Percentiles rank a stretch among this genome's conserved stretches.
Conservation (phyloP, 164 flowering plant species). For the Tinospora cordifolia region DNA sequence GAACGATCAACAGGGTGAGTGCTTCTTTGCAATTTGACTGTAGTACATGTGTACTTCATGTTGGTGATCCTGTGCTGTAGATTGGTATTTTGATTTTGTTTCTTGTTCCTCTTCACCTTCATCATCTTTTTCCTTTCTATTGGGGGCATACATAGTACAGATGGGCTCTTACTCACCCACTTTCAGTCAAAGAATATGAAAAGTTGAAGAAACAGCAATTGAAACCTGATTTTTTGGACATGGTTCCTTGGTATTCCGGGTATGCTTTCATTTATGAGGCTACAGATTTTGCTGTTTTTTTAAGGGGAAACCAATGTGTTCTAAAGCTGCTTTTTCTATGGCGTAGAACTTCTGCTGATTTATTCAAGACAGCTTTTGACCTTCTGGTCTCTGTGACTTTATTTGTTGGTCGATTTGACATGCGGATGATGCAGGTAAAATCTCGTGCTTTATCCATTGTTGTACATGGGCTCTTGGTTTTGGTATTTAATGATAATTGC, state of each 20-base stretch:
- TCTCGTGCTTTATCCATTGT: slow-evolving; percentile 2
- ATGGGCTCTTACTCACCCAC: slow-evolving; percentile 96
- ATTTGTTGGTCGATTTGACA: slow-evolving; percentile 97
- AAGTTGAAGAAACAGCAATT: slow-evolving; percentile 69
- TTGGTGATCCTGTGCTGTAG: neutral
- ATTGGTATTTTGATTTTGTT: neutral
- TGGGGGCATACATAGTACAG: slow-evolving; percentile 36
- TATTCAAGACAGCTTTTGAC: slow-evolving; percentile 96
- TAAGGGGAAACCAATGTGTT: neutral
- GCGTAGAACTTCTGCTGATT: slow-evolving; percentile 96
- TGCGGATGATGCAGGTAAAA: slow-evolving; percentile 99
- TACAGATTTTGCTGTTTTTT: slow-evolving; percentile 1
- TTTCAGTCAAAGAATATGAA: slow-evolving; percentile 62
- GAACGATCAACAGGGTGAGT: slow-evolving; percentile 89
- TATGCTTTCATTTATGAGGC: slow-evolving; percentile 22
- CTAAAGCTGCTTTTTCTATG: slow-evolving; percentile 16
- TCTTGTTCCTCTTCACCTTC: slow-evolving; percentile 1
- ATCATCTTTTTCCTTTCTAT: slow-evolving; percentile 2
- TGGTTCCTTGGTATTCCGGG: slow-evolving; percentile 99
- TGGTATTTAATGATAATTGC: neutral
- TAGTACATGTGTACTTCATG: neutral
- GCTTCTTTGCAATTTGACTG: neutral
- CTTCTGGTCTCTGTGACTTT: slow-evolving; percentile 95
- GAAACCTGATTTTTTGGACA: slow-evolving; percentile 92
- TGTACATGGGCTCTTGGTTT: neutral